Percentiles rank a stretch among this genome's conserved stretches.
Conservation (phyloP, 768 basidiomycete species). For the Neoboletus brunneissimus region DNA sequence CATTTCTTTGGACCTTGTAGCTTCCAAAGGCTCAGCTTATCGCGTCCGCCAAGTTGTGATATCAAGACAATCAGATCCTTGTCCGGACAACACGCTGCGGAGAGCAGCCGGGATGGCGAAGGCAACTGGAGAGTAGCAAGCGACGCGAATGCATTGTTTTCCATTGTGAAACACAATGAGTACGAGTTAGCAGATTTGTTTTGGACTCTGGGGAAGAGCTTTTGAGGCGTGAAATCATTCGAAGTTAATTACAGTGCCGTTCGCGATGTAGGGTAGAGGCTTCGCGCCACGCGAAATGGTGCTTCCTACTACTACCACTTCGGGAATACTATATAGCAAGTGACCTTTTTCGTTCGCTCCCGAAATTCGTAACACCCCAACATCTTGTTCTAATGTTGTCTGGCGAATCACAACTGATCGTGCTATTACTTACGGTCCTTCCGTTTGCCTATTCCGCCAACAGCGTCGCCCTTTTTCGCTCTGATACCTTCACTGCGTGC, state of each 20-base stretch:
- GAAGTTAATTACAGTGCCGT: slow-evolving; percentile 20
- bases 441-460: slow-evolving; percentile 53
- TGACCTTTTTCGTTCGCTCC: neutral
- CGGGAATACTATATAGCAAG: neutral
- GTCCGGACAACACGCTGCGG: slow-evolving; percentile 77
- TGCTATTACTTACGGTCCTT: slow-evolving; percentile 36
- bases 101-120: slow-evolving; percentile 53
- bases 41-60: slow-evolving; percentile 62
- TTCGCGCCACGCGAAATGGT: slow-evolving; percentile 29
- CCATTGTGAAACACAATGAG: slow-evolving; percentile 30
- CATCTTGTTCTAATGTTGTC: neutral
- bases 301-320: slow-evolving; percentile 24
- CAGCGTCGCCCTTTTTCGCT: slow-evolving; percentile 59
- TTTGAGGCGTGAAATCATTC: slow-evolving; percentile 12
- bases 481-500: slow-evolving; percentile 55
- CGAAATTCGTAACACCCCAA: neutral
- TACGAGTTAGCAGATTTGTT: neutral
- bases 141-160: slow-evolving; percentile 47
- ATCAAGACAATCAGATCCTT: slow-evolving; percentile 75
- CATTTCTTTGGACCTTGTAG: slow-evolving; percentile 76
- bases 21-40: slow-evolving; percentile 77
- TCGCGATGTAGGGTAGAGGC: slow-evolving; percentile 18
- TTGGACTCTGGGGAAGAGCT: slow-evolving; percentile 9
- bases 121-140: slow-evolving; percentile 58
- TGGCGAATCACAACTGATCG: neutral